Evolutionary conservation across 208 protist species (phyloP).

Genomic region (Trichomonas tenax): DNA sequence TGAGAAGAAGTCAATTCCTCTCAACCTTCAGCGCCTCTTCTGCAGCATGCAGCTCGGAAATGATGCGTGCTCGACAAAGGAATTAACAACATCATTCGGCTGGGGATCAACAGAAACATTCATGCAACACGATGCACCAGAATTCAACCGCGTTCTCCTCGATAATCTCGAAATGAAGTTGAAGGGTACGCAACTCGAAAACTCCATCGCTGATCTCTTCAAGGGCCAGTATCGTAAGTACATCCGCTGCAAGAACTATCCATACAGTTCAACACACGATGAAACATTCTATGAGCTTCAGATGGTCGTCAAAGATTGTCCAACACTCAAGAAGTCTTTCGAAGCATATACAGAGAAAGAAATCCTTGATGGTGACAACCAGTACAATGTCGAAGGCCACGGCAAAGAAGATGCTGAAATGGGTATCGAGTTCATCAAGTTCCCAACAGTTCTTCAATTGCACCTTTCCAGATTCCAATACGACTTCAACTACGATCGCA

Average conservation of each 20-base stretch:
- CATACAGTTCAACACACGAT: constrained; percentile 48
- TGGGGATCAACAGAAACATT: not conserved
- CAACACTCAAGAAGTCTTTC: constrained; percentile 33
- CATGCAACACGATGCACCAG: constrained; percentile 37
- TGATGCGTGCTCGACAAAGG: not conserved
- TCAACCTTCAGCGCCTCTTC: not conserved
- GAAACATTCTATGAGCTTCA: constrained; percentile 54
- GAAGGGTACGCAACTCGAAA: constrained; percentile 46
- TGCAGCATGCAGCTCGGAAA: not conserved
- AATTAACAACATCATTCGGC: not conserved
- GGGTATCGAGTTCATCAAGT: constrained; percentile 51
- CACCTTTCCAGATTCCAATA: constrained; percentile 70
- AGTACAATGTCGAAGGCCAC: not conserved
- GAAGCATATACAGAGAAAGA: not conserved
- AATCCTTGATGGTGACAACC: not conserved
- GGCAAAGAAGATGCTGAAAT: constrained; percentile 53
- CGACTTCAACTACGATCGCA: constrained; percentile 50
- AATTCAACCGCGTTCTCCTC: constrained; percentile 62
- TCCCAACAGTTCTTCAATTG: constrained; percentile 60
- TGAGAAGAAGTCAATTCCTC: not conserved
- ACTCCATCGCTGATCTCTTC: constrained; percentile 28
- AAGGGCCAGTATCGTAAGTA: constrained; percentile 39
- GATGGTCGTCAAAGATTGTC: constrained; percentile 57
- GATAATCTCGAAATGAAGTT: constrained; percentile 69
- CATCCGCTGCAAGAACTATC: constrained; percentile 62